Evolutionary conservation across 2,329 filamentous ascomycete species (phyloP).

Genomic region (Calonectria hawksworthii): DNA sequence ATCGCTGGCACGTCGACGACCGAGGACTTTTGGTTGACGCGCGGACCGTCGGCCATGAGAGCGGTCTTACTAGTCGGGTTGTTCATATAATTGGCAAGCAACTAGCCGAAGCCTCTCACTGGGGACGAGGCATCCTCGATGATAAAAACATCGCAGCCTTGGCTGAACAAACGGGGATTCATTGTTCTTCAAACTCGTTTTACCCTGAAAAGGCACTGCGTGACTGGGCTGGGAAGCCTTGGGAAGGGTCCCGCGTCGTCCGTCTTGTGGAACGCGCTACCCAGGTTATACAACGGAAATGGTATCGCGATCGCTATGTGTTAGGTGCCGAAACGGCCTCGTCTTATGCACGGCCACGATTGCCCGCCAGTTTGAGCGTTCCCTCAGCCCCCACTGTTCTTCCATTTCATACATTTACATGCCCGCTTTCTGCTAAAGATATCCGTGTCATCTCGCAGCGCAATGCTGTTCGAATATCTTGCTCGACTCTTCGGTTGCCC

Average conservation of each 20-base stretch:
- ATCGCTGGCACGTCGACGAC: constrained; percentile 94
- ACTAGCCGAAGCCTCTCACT: constrained; percentile 85
- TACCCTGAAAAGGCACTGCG: constrained; percentile 58
- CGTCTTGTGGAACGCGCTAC: constrained; percentile 87
- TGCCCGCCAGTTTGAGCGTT: constrained; percentile 80
- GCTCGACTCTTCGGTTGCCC: constrained; percentile 85
- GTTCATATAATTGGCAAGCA: constrained; percentile 93
- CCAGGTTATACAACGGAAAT: constrained; percentile 83
- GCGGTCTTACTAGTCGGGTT: constrained; percentile 91
- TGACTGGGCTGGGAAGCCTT: constrained; percentile 80
- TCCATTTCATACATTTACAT: constrained; percentile 98
- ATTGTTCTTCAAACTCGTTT: constrained; percentile 53
- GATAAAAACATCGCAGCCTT: constrained; percentile 66
- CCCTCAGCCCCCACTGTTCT: constrained; percentile 94
- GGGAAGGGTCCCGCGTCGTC: constrained; percentile 90
- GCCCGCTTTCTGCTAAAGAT: constrained; percentile 89
- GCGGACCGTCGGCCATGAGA: constrained; percentile 69
- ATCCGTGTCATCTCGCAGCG: constrained; percentile 95
- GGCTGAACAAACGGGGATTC: constrained; percentile 58
- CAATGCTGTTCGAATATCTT: constrained; percentile 93
- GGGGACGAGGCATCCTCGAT: constrained; percentile 82
- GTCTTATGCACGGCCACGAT: constrained; percentile 78
- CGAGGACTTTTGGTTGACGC: constrained; percentile 86
- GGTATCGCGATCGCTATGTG: constrained; percentile 88
- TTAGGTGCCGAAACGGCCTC: constrained; percentile 65